Evolutionary conservation across 164 flowering plant genomes (phyloP), one percentile per base, ranked within the genome.

Genomic region (Vitis vinifera): DNA sequence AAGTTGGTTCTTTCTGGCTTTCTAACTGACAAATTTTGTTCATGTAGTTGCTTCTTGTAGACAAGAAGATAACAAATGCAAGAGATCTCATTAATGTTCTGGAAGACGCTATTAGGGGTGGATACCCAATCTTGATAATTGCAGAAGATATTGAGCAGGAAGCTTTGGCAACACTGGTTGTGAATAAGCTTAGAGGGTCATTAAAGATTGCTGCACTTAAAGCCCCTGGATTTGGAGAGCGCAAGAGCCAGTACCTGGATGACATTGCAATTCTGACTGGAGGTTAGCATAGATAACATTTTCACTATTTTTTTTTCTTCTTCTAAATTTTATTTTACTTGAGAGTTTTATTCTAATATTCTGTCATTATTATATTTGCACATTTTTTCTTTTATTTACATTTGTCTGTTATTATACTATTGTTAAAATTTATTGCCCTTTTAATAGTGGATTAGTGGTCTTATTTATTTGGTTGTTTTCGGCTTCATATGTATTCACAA

Each of bases 151-250:
- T 96, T 70, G 99, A 96, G 71, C 98, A 93, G 52, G 99, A 96
- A 76, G 99, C 99, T 56, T 76, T 96, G n/a, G 99, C 97, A 55
- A 93, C 99, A 48, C 97, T 96, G 76, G 99, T 96, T 29, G 99
- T 96, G 57, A 96, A 96, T 80, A 93, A 87, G 79, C 90, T 96
- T 6, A 86, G 99, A 71, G 99, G 99, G 7, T 74, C 97, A 3
- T 30, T 96, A 72, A 96, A 96, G 74, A 89, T 96, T 76, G 98
- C 99, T 62, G 99, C 99, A 51, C 87, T 96, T 2, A 96, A 92
- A 76, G 99, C 99, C 73, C 99, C 99, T 66, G 99, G 99, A 10
- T 96, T 96, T 82, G 99, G 99, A 56, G 98, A 93, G 72, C 90
- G 99, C 66, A 93, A 93, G 79, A 89, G 93, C 80, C 97, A 93